Conservation (phyloP, 805 yeast species). For the Saccharomyces jurei region DNA sequence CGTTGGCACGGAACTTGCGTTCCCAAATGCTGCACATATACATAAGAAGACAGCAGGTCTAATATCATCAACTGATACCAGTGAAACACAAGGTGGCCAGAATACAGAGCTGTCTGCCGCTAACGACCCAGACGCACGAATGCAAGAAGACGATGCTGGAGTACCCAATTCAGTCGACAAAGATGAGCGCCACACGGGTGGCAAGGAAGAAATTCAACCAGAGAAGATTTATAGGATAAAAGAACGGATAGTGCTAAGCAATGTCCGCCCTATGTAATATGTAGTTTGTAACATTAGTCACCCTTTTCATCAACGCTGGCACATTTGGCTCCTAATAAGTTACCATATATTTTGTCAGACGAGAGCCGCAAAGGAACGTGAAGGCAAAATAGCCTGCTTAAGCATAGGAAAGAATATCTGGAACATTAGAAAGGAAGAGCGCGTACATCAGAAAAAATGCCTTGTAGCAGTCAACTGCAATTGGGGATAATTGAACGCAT, state of each 20-base stretch:
- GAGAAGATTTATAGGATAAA: slow-evolving; percentile 25
- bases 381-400: background rate
- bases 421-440: background rate
- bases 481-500: slow-evolving; percentile 1
- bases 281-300: background rate
- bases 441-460: background rate
- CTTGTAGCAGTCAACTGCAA: background rate
- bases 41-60: slow-evolving; percentile 7
- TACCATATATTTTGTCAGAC: background rate
- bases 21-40: slow-evolving; percentile 23
- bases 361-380: background rate
- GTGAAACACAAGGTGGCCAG: background rate
- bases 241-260: slow-evolving; percentile 20
- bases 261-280: slow-evolving; percentile 23
- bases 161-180: slow-evolving; percentile 12
- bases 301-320: background rate
- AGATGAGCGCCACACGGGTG: slow-evolving; percentile 2
- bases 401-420: background rate
- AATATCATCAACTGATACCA: background rate
- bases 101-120: background rate
- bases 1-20: slow-evolving; percentile 65
- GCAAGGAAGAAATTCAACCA: slow-evolving; percentile 8
- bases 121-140: background rate
- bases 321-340: background rate
- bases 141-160: slow-evolving; percentile 11